Percentiles rank a stretch among this genome's conserved stretches.
Conservation (phyloP, 2,329 filamentous ascomycete species). For the Plectosphaerella plurivora region DNA sequence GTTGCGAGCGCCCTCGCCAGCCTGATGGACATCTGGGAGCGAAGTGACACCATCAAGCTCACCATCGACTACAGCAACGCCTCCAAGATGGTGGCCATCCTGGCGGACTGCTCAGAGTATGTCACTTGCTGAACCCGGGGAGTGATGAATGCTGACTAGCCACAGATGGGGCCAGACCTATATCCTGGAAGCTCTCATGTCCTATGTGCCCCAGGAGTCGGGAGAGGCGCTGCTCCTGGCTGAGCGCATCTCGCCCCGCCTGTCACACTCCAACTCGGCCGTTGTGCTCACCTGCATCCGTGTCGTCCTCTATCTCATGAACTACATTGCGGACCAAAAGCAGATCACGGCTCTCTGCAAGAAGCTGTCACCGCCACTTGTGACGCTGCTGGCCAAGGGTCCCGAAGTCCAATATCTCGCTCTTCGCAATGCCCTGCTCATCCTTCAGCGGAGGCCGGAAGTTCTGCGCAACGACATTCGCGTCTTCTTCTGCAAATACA, state of each 20-base stretch:
- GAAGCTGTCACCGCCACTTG: constrained; percentile 90
- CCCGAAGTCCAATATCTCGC: constrained; percentile 98
- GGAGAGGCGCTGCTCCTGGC: constrained; percentile 84
- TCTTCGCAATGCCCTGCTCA: constrained; percentile 86
- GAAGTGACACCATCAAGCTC: constrained; percentile 94
- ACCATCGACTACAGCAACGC: constrained; percentile 97
- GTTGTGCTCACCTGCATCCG: constrained; percentile 95
- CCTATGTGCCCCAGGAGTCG: constrained; percentile 90
- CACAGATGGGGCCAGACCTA: constrained; percentile 96
- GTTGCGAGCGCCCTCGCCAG: constrained; percentile 89
- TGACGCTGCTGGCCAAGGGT: constrained; percentile 91
- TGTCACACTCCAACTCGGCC: constrained; percentile 95
- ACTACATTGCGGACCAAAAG: constrained; percentile 92
- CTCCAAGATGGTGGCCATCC: constrained; percentile 94
- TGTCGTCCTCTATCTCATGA: constrained; percentile 96
- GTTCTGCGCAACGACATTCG: constrained; percentile 94
- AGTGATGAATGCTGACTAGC: constrained; percentile 5
- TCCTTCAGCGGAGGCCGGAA: constrained; percentile 87
- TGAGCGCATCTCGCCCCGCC: constrained; percentile 88
- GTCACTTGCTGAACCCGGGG: constrained; percentile 26
- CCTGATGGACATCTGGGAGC: constrained; percentile 97
- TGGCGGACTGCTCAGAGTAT: constrained; percentile 95
- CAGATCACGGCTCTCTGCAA: constrained; percentile 82
- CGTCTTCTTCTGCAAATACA: constrained; percentile 99
- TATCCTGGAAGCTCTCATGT: constrained; percentile 95